A percentile compares a stretch with the other conserved stretches of the same genome.
phyloP scores from a whole-genome alignment of 257 asterid genomes.

The Rehmannia glutinosa region DNA sequence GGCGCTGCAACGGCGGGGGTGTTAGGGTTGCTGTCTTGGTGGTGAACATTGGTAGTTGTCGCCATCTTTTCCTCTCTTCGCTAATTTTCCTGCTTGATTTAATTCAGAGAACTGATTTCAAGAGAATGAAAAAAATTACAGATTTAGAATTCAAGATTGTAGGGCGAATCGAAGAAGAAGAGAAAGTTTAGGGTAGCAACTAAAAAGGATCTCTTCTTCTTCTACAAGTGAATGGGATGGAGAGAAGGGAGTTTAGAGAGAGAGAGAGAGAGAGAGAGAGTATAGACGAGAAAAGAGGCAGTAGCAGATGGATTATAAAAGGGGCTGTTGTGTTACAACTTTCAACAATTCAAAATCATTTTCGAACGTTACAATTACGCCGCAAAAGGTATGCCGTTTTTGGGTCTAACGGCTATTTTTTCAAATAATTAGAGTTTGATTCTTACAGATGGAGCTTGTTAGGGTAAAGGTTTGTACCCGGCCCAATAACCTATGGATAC shows the following conservation, averaged over 20 bases:
- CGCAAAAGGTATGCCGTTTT: background rate
- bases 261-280: background rate
- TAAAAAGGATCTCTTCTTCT: conserved; percentile 13
- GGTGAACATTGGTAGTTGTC: conserved; percentile 38
- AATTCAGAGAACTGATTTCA: no score
- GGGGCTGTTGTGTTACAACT: background rate
- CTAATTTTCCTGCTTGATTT: background rate
- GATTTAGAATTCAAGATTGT: conserved; percentile 11
- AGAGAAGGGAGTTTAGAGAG: conserved; percentile 12
- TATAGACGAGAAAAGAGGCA: background rate
- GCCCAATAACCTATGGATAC: background rate
- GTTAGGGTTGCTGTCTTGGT: conserved; percentile 59
- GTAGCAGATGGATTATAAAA: background rate
- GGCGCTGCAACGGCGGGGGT: conserved; percentile 33
- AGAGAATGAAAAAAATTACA: background rate
- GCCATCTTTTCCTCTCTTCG: conserved; percentile 36
- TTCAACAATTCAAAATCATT: conserved; percentile 16
- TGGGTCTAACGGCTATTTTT: conserved; percentile 36
- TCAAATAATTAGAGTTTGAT: background rate
- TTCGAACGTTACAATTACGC: conserved; percentile 29
- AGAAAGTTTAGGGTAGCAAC: background rate
- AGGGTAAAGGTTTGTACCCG: background rate
- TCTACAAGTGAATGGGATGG: background rate
- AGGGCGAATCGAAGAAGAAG: conserved; percentile 21
- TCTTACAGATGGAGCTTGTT: background rate